Conservation (phyloP, 306 rosid genomes). For the Canavalia ensiformis region DNA sequence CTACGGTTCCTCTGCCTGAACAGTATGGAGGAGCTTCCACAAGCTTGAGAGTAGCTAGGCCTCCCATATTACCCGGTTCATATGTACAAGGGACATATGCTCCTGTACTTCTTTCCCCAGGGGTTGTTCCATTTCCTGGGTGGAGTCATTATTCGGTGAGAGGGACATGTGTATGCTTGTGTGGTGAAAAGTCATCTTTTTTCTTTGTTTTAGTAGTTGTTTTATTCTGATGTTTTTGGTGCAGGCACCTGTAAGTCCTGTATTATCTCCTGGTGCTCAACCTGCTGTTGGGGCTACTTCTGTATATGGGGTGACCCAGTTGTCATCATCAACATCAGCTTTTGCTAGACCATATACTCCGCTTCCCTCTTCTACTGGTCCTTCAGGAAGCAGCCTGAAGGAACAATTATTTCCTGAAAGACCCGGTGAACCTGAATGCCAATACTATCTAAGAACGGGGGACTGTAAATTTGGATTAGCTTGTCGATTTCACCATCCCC, state of each 20-base stretch:
- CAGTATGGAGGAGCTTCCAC: constrained; percentile 81
- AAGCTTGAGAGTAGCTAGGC: constrained; percentile 84
- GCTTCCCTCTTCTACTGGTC: constrained; percentile 61
- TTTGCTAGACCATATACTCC: constrained; percentile 76
- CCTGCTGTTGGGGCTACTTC: constrained; percentile 79
- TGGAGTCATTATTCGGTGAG: constrained; percentile 92
- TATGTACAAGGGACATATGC: constrained; percentile 88
- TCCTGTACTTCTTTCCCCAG: constrained; percentile 80
- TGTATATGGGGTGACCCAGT: constrained; percentile 78
- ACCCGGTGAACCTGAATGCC: constrained; percentile 88
- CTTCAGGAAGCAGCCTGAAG: constrained; percentile 62
- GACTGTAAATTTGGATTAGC: constrained; percentile 85
- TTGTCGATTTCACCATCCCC: constrained; percentile 90
- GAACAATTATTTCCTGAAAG: constrained; percentile 82
- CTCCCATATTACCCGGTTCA: constrained; percentile 79
- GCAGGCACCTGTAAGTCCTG: constrained; percentile 91
- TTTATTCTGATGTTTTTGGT: constrained; percentile 44
- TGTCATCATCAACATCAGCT: constrained; percentile 73
- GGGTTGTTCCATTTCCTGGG: constrained; percentile 80
- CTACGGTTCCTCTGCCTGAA: constrained; percentile 75
- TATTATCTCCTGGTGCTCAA: constrained; percentile 82
- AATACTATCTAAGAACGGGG: constrained; percentile 83
- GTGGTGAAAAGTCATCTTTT: constrained; percentile 3
- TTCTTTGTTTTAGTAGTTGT: not conserved
- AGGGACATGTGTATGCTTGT: not conserved